A percentile compares a stretch with the other conserved stretches of the same genome.
These are phyloP conservation scores for Suhomyces sp. DNA, from an alignment of 805 yeast genomes.

Conservation along the genomic window DNA sequence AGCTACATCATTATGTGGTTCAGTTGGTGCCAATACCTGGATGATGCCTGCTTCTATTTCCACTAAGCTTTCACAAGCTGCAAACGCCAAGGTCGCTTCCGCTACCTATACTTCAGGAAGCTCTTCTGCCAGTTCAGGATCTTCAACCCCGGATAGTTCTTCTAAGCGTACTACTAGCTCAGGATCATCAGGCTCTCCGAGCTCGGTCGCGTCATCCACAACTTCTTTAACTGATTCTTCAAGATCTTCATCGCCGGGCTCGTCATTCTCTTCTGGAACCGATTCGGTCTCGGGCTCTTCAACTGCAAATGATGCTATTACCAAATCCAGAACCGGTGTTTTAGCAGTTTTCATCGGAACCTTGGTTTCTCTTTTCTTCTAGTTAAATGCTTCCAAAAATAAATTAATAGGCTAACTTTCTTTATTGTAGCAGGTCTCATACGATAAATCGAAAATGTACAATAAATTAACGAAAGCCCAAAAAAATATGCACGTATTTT, in stretches of 20 bases:
- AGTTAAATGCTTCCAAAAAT: background rate
- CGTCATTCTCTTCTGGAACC: background rate
- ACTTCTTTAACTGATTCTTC: background rate
- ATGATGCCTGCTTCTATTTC: constrained; percentile 44
- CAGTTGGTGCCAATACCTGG: constrained; percentile 44
- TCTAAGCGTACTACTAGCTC: background rate
- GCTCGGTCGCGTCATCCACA: background rate
- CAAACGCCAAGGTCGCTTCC: constrained; percentile 10
- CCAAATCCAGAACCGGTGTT: background rate
- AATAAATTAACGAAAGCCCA: background rate
- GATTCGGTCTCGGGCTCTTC: background rate
- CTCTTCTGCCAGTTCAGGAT: background rate
- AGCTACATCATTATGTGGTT: constrained; percentile 41
- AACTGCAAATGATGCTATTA: background rate
- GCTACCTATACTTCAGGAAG: background rate
- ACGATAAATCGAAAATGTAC: background rate
- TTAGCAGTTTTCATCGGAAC: background rate
- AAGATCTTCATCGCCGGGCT: background rate
- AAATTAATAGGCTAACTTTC: background rate
- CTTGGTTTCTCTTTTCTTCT: background rate
- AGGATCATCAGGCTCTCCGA: background rate
- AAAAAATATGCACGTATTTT: background rate
- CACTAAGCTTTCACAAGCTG: constrained; percentile 26
- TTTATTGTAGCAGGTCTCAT: background rate
- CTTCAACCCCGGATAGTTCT: background rate